Base-by-base conservation (phyloP, 129 eudicot genomes). In the Flaveria bidentis region DNA sequence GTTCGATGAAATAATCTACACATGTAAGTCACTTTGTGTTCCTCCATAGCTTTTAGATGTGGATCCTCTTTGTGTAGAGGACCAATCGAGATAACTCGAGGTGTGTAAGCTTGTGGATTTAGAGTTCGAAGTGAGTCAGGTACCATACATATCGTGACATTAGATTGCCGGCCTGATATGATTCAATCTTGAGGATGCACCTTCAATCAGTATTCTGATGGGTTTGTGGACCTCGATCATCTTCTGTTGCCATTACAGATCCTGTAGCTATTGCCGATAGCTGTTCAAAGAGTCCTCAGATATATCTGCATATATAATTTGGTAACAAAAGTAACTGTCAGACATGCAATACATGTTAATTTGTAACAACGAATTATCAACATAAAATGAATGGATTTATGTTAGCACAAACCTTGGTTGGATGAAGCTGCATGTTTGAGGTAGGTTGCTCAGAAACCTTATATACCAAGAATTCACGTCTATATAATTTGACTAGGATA, bases 11-110 rank as follows among this genome's bases (percentile, higher is more conserved):
- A 77, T 23, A 77, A 66, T 44, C 2, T 18, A 42, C 44, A n/a
- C 81, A 77, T 77, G 67, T 55, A 77, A 53, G 75, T 25, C 36
- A 77, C 75, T 42, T 77, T 77, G 47, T 41, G 69, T 6, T 67
- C 47, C 36, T 67, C 75, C 69, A 77, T 77, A 22, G 75, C 75
- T 39, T 1, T 67, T 39, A 76, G 28, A 14, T 17, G 45, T 10
- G 2, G 2, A 56, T 67, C 80, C 45, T 36, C 68, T 67, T 41
- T 67, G 58, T 77, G 81, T 53, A 77, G 75, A 42, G 75, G 81
- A 10, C 81, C 81, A 13, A 77, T 67, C 10, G 81, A 67, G 58
- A n/a, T 53, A 11, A 67, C 41, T 41, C 16, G 46, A 15, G 81
- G 60, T n/a, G 69, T 77, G 23, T 77, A 77, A 5, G 57, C 75